Evolutionary conservation across 1,284 basidiomycete genomes (phyloP), one percentile per base, ranked within the genome.

Genomic region (Ceratobasidium sp.): DNA sequence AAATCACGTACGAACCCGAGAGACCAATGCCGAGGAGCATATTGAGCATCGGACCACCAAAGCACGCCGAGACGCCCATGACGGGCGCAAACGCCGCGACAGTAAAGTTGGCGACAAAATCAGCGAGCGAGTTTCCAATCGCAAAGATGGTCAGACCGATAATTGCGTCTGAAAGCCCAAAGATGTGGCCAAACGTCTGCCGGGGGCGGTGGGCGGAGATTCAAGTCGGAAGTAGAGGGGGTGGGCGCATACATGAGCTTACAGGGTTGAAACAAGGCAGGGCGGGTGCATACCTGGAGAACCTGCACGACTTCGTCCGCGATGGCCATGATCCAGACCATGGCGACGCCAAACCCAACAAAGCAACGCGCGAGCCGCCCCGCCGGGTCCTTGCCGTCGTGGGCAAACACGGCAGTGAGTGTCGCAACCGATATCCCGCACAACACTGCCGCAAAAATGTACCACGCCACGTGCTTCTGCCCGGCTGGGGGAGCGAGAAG

Each of bases 91-190:
- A 94, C 40, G 91, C 91, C 92, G 95, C 96, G 8, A 95, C 95
- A 65, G 95, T 97, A 85, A 96, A 93, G 85, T 99, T 99, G 46
- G 97, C 97, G 1, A 99, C 97, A 22, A 99, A 89, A 84, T 99
- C 97, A 0, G 97, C 97, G 7, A 98, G 89, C 43, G 95, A 97
- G 84, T 99, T 99, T 29, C 97, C 97, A 44, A 98, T 89, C 0
- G 97, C 97, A 81, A 99, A 99, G 79, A 99, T 92, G 0, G 97
- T 99, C 67, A 99, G 86, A 2, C 97, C 97, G 71, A 99, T 93
- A 82, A 99, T 97, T 34, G 97, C 97, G 82, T 99, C 95, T n/a
- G 95, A 96, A 32, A 99, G 88, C 0, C 97, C 96, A 80, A 98
- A 93, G 76, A 99, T 94, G 83, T 93, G 90, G 19, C 97, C 97